These are phyloP conservation scores for Letharia columbiana DNA, from an alignment of 495 filamentous ascomycete genomes.

Conservation along the genomic window DNA sequence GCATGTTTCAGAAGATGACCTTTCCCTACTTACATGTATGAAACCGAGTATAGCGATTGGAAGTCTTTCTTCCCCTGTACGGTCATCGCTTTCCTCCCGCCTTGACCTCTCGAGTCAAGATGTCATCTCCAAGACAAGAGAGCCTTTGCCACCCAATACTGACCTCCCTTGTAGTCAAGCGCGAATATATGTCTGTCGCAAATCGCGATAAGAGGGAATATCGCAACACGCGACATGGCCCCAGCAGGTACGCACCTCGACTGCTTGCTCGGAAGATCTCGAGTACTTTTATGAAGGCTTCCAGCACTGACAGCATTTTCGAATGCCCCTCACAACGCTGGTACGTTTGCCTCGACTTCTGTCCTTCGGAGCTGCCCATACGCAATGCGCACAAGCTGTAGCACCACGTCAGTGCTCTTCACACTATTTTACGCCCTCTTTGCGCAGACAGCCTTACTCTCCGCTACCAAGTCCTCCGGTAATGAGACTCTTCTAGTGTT, in stretches of 20 bases:
- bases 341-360: neutral
- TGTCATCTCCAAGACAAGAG: neutral
- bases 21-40: too few species aligned
- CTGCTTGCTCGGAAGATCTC: neutral
- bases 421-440: neutral
- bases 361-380: neutral
- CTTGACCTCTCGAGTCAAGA: neutral
- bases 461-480: neutral
- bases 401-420: neutral
- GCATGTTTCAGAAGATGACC: too few species aligned
- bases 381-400: constrained; percentile 7
- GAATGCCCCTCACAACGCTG: neutral
- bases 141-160: neutral
- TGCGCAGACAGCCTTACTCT: neutral
- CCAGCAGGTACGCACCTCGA: neutral
- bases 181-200: constrained; percentile 1
- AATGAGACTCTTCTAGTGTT: neutral
- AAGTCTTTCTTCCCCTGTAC: neutral
- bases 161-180: neutral
- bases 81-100: neutral
- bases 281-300: neutral
- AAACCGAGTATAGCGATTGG: neutral
- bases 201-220: constrained; percentile 7
- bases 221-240: constrained; percentile 8
- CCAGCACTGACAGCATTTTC: neutral